Percentiles rank a stretch among this genome's conserved stretches.
Conservation (phyloP, 2,329 filamentous ascomycete species). For the Aspergillus tubingensis region DNA sequence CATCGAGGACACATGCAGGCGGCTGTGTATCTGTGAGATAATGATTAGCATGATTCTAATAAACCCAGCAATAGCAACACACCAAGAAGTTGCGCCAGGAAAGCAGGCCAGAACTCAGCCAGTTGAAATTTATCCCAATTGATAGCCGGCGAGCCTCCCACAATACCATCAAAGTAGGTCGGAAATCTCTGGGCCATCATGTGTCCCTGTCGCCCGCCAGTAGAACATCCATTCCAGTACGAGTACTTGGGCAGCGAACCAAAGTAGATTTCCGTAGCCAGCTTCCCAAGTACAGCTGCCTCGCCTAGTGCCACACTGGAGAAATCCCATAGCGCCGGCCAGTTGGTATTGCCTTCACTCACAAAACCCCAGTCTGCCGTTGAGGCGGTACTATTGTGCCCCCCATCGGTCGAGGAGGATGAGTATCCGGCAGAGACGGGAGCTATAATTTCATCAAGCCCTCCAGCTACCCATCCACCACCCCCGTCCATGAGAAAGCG, state of each 20-base stretch:
- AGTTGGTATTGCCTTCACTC: background rate
- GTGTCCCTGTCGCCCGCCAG: constrained; percentile 24
- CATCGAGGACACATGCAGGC: background rate
- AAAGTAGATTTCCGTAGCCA: constrained; percentile 8
- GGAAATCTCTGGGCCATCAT: constrained; percentile 23
- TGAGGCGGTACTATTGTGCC: background rate
- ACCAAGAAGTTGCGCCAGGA: background rate
- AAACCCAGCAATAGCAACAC: background rate
- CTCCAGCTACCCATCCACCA: constrained; percentile 3
- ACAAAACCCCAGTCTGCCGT: background rate
- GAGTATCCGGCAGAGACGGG: background rate
- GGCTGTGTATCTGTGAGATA: background rate
- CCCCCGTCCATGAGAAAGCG: constrained; percentile 11
- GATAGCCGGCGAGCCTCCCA: constrained; percentile 25
- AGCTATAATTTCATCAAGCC: background rate
- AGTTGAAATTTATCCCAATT: constrained; percentile 16
- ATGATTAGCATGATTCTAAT: background rate
- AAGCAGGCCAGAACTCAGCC: constrained; percentile 23
- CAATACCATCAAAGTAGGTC: constrained; percentile 28
- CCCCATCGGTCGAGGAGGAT: background rate
- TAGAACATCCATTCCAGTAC: constrained; percentile 21
- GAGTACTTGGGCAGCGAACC: background rate
- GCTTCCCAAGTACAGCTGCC: constrained; percentile 9
- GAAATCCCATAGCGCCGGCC: constrained; percentile 2
- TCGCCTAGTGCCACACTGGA: constrained; percentile 7